Evolutionary conservation across 2,329 filamentous ascomycete genomes (phyloP).

Genomic region (Conoideocrella luteorostrata): DNA sequence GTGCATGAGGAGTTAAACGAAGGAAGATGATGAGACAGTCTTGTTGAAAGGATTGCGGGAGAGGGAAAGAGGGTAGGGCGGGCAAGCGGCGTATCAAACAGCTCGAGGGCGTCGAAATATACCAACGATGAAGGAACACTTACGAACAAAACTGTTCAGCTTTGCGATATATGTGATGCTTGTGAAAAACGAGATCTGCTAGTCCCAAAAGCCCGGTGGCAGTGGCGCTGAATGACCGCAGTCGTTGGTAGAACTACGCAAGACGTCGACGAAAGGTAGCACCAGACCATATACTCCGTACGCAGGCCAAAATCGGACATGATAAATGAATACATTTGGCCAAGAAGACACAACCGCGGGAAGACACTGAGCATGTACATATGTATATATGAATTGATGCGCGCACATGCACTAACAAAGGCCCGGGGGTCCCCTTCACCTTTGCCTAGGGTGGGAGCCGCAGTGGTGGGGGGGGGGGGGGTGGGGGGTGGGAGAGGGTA

Average conservation of each 20-base stretch:
- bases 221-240: neutral
- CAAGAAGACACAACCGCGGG: constrained; percentile 1
- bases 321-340: constrained; percentile 7
- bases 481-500: constrained; percentile 5
- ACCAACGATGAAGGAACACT: neutral
- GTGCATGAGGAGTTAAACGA: neutral
- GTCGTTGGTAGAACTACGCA: neutral
- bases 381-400: constrained; percentile 6
- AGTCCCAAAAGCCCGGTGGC: neutral
- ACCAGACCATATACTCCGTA: constrained; percentile 4
- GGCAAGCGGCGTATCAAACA: neutral
- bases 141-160: neutral
- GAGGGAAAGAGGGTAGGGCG: neutral
- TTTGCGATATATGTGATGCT: neutral
- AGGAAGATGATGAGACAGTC: constrained; percentile 1
- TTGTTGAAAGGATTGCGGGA: constrained; percentile 8
- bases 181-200: neutral
- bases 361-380: constrained; percentile 7
- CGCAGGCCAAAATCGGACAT: constrained; percentile 2
- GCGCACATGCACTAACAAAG: constrained; percentile 5
- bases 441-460: constrained; percentile 5
- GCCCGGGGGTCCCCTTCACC: neutral
- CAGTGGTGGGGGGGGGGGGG: constrained; percentile 7
- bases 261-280: constrained; percentile 4
- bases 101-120: neutral